Evolutionary conservation across 1,284 basidiomycete species (phyloP), one percentile per base, ranked within the genome.

Genomic region (Pseudozyma thailandica): DNA sequence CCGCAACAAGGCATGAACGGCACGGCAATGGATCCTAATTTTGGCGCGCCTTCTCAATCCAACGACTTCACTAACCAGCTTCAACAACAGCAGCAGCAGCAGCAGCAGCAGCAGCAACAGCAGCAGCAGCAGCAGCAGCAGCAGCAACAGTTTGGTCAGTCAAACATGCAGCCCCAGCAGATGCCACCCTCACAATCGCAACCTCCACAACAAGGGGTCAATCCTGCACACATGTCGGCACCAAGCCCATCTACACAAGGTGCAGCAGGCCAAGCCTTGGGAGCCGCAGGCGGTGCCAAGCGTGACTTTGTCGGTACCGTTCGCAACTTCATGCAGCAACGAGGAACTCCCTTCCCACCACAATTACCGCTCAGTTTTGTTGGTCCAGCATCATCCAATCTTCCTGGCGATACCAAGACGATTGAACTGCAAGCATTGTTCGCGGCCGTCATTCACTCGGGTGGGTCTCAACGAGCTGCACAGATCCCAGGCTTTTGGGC

Each of bases 401-500:
- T 44, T 20, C 64, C 64, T 7, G 75, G 73, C 38, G 79, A 78
- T 38, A 74, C 65, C 42, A 74, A 78, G 35, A 72, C 70, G 5
- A 50, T 81, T 39, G 78, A 79, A 31, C 41, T 77, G 51, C 74
- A 78, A 43, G 56, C 52, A 5, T 54, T 79, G 18, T 81, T 81
- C 50, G 65, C 65, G 8, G 70, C 73, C 13, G 76, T 81, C 23
- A 61, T 78, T 26, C 58, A 69, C 10, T 55, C 62, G 2, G 77
- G 77, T 25, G 78, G 78, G 20, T 78, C 79, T 9, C 72, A 74
- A 26, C 68, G 71, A 20, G 56, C 73, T 2, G 61, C 56, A 21
- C 45, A 62, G 25, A 66, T 73, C 21, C 69, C 68, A n/a, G 70
- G 65, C 51, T 78, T 77, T 42, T 81, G 79, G 79, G 72, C 76